These are phyloP conservation scores for Noccaea bulbosa DNA, from an alignment of 345 rosid species.

Conservation along the genomic window DNA sequence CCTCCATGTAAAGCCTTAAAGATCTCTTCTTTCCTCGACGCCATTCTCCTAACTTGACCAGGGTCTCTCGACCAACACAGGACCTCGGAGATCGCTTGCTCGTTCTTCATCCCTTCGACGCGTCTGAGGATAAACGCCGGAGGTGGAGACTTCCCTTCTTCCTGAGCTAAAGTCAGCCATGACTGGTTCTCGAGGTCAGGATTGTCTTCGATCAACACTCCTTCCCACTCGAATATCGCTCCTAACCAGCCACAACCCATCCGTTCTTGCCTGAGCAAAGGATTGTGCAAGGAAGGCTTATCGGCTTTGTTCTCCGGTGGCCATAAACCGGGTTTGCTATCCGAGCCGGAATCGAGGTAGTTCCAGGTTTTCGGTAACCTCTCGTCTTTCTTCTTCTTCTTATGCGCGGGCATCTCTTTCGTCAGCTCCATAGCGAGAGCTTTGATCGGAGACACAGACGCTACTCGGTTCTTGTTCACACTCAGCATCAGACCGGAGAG, in stretches of 20 bases:
- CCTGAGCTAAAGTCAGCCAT: constrained; percentile 83
- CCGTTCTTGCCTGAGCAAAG: constrained; percentile 86
- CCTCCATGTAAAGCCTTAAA: constrained; percentile 82
- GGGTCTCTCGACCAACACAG: constrained; percentile 98
- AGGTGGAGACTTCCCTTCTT: constrained; percentile 90
- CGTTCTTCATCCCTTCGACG: constrained; percentile 92
- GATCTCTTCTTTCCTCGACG: constrained; percentile 86
- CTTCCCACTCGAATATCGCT: constrained; percentile 98
- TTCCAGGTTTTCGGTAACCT: constrained; percentile 56
- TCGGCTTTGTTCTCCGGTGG: constrained; percentile 91
- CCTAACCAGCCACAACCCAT: constrained; percentile 99
- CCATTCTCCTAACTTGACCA: constrained; percentile 67
- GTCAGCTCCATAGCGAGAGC: constrained; percentile 76
- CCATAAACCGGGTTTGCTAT: constrained; percentile 68
- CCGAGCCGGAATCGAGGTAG: constrained; percentile 50
- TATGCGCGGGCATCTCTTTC: constrained; percentile 67
- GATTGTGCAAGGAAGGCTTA: constrained; percentile 80
- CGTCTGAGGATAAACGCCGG: constrained; percentile 71
- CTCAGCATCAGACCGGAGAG: constrained; percentile 44
- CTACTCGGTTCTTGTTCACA: constrained; percentile 37
- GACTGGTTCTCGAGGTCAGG: constrained; percentile 84
- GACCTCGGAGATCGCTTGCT: constrained; percentile 95
- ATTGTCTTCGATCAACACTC: constrained; percentile 78
- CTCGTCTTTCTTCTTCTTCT: constrained; percentile 51
- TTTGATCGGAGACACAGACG: constrained; percentile 46